A percentile compares a stretch with the other conserved stretches of the same genome.
Evolutionary conservation across 192 early-diverging fungal genomes (phyloP).

Genomic region (Umbelopsis sp.): DNA sequence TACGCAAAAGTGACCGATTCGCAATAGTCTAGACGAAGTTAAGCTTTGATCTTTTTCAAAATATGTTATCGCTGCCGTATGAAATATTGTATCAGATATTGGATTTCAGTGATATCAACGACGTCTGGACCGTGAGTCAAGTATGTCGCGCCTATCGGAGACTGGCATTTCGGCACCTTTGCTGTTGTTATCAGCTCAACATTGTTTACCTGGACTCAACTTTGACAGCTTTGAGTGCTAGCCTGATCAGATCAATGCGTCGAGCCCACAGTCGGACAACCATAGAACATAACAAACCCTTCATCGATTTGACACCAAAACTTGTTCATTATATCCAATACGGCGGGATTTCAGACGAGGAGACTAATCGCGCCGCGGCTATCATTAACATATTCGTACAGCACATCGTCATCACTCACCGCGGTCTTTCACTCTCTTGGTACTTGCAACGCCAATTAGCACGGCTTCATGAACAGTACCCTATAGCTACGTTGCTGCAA

Average conservation of each 20-base stretch:
- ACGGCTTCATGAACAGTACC: not conserved
- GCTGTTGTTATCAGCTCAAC: not conserved
- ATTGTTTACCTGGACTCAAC: not conserved
- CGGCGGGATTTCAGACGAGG: not conserved
- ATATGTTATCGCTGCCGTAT: not conserved
- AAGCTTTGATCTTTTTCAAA: not conserved
- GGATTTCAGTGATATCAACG: not conserved
- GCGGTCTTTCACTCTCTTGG: not conserved
- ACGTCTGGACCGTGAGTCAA: slow-evolving; percentile 6
- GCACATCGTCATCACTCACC: slow-evolving; percentile 4
- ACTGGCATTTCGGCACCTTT: not conserved
- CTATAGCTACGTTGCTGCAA: not conserved
- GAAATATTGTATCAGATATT: slow-evolving; percentile 5
- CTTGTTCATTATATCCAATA: not conserved
- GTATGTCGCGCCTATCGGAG: slow-evolving; percentile 9
- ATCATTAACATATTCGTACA: not conserved
- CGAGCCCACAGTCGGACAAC: not conserved
- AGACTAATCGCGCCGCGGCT: not conserved
- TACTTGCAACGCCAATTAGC: slow-evolving; percentile 15
- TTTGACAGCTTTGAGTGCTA: not conserved
- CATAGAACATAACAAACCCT: not conserved
- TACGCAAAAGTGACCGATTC: not conserved
- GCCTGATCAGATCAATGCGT: not conserved
- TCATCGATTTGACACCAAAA: not conserved
- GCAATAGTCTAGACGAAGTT: not conserved